Percentiles rank a stretch among this genome's conserved stretches.
These are phyloP conservation scores for Lactarius quietus DNA, from an alignment of 768 basidiomycete genomes.

Conservation along the genomic window DNA sequence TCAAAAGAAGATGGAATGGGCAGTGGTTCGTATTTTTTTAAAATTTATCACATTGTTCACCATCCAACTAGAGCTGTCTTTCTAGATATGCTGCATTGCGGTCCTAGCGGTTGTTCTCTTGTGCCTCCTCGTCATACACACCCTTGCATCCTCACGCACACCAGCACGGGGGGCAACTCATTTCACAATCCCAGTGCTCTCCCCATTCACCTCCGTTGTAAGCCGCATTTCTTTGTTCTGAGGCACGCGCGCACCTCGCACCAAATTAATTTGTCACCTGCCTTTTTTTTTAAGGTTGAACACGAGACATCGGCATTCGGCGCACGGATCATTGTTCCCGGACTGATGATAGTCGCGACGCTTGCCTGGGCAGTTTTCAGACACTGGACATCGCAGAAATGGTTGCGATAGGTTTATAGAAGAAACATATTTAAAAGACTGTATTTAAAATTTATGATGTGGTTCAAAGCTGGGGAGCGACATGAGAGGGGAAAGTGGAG, in stretches of 20 bases:
- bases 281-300: conserved; percentile 50
- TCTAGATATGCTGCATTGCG: conserved; percentile 11
- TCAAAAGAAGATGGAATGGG: conserved; percentile 10
- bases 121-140: conserved; percentile 1
- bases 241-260: background rate
- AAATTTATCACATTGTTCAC: background rate
- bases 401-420: background rate
- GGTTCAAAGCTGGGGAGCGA: no score
- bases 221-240: conserved; percentile 29
- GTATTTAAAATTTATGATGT: no score
- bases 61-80: background rate
- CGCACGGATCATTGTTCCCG: conserved; percentile 42
- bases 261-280: background rate
- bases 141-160: conserved; percentile 3
- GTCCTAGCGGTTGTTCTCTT: conserved; percentile 19
- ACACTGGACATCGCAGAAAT: conserved; percentile 33
- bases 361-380: conserved; percentile 44
- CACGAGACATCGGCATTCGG: conserved; percentile 64
- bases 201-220: conserved; percentile 77
- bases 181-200: conserved; percentile 75
- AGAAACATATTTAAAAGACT: no score
- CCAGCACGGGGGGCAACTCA: conserved; percentile 41
- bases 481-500: background rate
- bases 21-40: conserved; percentile 23
- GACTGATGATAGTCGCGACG: conserved; percentile 40